Evolutionary conservation across 129 eudicot genomes (phyloP), one percentile per base, ranked within the genome.

Genomic region (Saussurea involucrata): DNA sequence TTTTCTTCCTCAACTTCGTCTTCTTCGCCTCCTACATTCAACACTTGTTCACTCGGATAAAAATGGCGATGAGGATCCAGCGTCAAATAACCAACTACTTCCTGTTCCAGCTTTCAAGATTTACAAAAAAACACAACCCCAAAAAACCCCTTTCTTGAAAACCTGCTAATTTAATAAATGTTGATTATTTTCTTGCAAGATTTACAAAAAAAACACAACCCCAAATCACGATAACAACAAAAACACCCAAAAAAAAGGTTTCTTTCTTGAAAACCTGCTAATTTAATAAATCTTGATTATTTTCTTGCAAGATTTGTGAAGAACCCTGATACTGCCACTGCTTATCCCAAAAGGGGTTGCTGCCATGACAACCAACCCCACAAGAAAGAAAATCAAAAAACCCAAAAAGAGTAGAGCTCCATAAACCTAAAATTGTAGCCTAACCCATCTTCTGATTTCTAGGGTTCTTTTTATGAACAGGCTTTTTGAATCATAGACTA

Each of bases 31-130:
- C 36, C 80, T 72, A 46, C 77, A 71, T 66, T 78, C 46, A 73
- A 81, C 33, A 55, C 12, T 57, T 72, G 24, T 33, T 79, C 74
- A 28, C 40, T 78, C 27, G 44, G 80, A 57, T 72, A 75, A 76
- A 69, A 82, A 55, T 53, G 84, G 28, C 20, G 64, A 21, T 78
- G 90, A 83, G 95, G 84, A 91, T 91, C 97, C 97, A 91, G 93
- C 85, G 77, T 88, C 89, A 82, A 80, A 78, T 76, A 83, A 80
- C 83, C 73, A 63, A 31, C 33, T 81, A 82, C 70, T 69, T 66
- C 82, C 28, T 70, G 68, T 80, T 89, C 89, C 94, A 87, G 88
- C 71, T 85, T 87, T 81, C 76, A 69, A 53, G 46, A 10, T 25
- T 28, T 4, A 17, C 24, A 65, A 76, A n/a, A n/a, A n/a, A n/a